Evolutionary conservation across 2,329 filamentous ascomycete species (phyloP).

Genomic region (Dactylonectria estremocensis): DNA sequence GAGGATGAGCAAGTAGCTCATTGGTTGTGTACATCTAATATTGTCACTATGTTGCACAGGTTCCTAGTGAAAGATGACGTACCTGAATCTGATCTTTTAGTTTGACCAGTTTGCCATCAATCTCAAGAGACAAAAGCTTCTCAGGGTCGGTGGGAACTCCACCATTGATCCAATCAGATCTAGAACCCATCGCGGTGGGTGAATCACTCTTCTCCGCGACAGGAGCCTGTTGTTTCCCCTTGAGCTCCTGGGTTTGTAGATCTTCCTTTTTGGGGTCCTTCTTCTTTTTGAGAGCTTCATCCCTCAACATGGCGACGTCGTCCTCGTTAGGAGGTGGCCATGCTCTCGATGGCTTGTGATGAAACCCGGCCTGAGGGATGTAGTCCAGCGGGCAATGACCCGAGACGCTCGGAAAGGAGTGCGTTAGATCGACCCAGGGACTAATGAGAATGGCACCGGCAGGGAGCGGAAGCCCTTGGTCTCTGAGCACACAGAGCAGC

Average conservation of each 20-base stretch:
- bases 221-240: constrained; percentile 54
- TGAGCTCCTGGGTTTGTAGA: constrained; percentile 41
- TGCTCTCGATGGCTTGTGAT: constrained; percentile 88
- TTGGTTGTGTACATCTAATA: constrained; percentile 83
- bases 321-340: constrained; percentile 94
- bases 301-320: constrained; percentile 72
- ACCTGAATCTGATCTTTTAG: constrained; percentile 96
- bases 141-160: constrained; percentile 48
- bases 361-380: constrained; percentile 88
- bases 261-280: constrained; percentile 43
- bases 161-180: constrained; percentile 48
- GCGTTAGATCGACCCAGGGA: constrained; percentile 95
- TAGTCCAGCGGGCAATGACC: constrained; percentile 84
- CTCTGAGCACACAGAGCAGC: constrained; percentile 84
- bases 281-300: constrained; percentile 63
- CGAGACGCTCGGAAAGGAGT: constrained; percentile 93
- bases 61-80: constrained; percentile 31
- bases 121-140: constrained; percentile 72
- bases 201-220: constrained; percentile 47
- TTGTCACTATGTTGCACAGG: constrained; percentile 32
- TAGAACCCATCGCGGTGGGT: constrained; percentile 33
- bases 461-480: constrained; percentile 86
- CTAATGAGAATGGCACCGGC: constrained; percentile 93
- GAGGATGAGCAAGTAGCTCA: constrained; percentile 84
- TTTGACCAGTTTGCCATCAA: constrained; percentile 79